Base-by-base conservation (phyloP, 2,329 filamentous ascomycete genomes). In the Phialophora chinensis region DNA sequence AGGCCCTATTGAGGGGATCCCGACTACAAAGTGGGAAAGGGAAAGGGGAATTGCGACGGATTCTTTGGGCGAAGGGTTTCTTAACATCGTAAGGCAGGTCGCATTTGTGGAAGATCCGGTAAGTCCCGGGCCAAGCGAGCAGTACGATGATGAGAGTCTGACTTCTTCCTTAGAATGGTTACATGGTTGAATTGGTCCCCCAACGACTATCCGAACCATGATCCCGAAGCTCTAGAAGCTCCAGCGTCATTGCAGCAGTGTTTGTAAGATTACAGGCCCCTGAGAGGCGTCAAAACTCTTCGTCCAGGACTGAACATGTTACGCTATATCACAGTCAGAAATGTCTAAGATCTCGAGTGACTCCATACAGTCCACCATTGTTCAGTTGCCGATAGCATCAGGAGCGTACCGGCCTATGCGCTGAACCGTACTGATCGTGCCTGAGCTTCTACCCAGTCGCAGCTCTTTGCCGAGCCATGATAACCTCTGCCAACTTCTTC, bases 61-160 rank as follows among this genome's bases (percentile, higher is more conserved):
- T 7, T 3, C 74, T 60, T 71, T 79, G 50, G 73, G 75, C 72
- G 60, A 27, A 20, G 72, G 72, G 49, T 78, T 77, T 73, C 71
- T 71, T 35, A 67, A 69, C 62, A 72, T 78, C 52, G 75, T 75
- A 66, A 71, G 73, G 62, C 72, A 76, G 60, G 74, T 79, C 72
- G 76, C 75, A 10, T 78, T 74, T 74, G 74, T 78, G 23, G 67
- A 72, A 62, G 77, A 78, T 74, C 77, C 76, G 66, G 76, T 78
- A 67, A 71, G 76, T 73, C 38, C 44, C 44, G 35, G 59, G 10
- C 38, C 25, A 29, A 31, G 23, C 35, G 14, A 3, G 20, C 20
- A 20, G 33, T 47, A 25, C 27, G 17, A 25, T 6, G 56, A 20
- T 17, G 31, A 42, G 23, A 59, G 20, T 6, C 20, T 23, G 31